Percentiles rank a stretch among this genome's conserved stretches.
Conservation (phyloP, 1,284 basidiomycete genomes). For the Leccinum pachyderme region DNA sequence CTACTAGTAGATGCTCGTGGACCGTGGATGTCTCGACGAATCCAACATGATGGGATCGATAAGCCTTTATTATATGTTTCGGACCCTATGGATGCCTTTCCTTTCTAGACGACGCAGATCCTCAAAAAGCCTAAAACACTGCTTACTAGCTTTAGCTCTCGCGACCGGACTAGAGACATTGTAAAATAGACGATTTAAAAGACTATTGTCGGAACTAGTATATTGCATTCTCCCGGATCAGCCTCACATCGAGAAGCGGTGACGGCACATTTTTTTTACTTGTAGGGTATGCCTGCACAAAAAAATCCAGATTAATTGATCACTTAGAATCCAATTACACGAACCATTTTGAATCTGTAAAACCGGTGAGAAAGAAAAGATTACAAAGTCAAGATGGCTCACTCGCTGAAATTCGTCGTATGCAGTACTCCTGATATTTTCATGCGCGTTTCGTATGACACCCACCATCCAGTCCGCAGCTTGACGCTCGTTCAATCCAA, state of each 20-base stretch:
- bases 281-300: conserved; percentile 50
- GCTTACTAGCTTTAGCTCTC: neutral
- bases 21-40: neutral
- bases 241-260: neutral
- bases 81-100: conserved; percentile 2
- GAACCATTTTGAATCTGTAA: conserved; percentile 53
- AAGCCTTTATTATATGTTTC: neutral
- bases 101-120: conserved; percentile 14
- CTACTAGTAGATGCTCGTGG: neutral
- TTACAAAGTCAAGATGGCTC: conserved; percentile 28
- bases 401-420: conserved; percentile 93
- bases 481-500: conserved; percentile 81
- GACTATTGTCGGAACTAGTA: neutral
- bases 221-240: neutral
- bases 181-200: conserved; percentile 2
- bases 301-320: neutral
- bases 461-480: conserved; percentile 93
- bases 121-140: neutral
- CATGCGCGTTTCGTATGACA: conserved; percentile 88
- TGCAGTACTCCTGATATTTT: conserved; percentile 87
- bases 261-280: conserved; percentile 31
- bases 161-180: neutral
- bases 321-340: conserved; percentile 8
- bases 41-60: conserved; percentile 7
- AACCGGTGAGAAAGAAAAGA: conserved; percentile 14